These are phyloP conservation scores for Vitis vinifera DNA, from an alignment of 164 flowering plant species.

Conservation along the genomic window DNA sequence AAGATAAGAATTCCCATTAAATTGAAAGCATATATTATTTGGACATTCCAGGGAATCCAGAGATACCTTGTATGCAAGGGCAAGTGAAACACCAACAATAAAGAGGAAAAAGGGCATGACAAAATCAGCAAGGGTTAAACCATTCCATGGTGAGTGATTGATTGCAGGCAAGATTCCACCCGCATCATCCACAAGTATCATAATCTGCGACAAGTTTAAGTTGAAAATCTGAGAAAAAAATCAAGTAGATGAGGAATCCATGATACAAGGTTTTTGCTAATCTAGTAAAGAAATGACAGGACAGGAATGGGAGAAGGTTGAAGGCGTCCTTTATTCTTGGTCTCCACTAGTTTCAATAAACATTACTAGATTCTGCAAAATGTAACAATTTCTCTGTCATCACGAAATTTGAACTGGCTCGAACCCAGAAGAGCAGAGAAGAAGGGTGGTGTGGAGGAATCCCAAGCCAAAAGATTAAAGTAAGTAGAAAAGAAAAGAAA, in stretches of 20 bases:
- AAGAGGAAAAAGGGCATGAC: slow-evolving; percentile 89
- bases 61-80: slow-evolving; percentile 68
- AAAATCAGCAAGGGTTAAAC: slow-evolving; percentile 72
- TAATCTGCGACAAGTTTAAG: slow-evolving; percentile 46
- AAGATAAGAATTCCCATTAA: no score
- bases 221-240: not conserved
- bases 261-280: no score
- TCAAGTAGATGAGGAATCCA: not conserved
- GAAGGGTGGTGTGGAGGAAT: not conserved
- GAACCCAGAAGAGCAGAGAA: no score
- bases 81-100: slow-evolving; percentile 77
- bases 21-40: not conserved
- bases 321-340: no score
- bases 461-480: not conserved
- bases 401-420: no score
- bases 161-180: slow-evolving; percentile 68
- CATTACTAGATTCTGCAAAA: no score
- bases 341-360: no score
- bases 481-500: not conserved
- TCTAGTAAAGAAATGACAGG: no score
- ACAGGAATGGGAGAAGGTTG: no score
- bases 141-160: slow-evolving; percentile 85
- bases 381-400: no score
- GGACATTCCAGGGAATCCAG: not conserved
- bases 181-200: slow-evolving; percentile 77